Conservation (phyloP, 768 basidiomycete genomes). For the Serendipita sp. region DNA sequence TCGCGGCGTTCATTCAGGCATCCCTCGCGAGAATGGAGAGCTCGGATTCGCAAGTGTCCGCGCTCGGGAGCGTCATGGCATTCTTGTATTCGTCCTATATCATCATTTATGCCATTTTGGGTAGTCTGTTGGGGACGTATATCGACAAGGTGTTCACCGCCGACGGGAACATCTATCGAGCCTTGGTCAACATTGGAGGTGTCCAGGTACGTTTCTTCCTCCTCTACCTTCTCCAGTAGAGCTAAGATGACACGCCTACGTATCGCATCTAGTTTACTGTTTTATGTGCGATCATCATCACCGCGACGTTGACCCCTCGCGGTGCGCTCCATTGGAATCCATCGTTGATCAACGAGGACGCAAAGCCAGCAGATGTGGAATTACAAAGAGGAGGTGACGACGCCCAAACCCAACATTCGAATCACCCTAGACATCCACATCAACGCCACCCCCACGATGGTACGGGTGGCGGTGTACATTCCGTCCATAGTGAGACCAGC, state of each 20-base stretch:
- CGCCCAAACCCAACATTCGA: no score
- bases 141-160: neutral
- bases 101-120: conserved; percentile 2
- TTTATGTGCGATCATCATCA: neutral
- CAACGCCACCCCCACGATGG: no score
- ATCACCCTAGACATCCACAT: no score
- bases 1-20: conserved; percentile 20
- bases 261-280: neutral
- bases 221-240: neutral
- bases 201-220: neutral
- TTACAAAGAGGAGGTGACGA: no score
- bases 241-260: neutral
- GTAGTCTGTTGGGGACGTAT: neutral
- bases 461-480: no score
- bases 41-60: neutral
- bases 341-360: neutral
- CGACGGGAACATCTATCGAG: conserved; percentile 1
- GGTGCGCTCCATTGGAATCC: neutral
- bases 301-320: neutral
- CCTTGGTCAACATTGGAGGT: neutral
- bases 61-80: neutral
- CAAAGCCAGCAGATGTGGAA: no score
- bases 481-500: no score
- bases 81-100: neutral
- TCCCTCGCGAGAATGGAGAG: conserved; percentile 11